Conservation (phyloP, 345 rosid species). For the Melastoma malabathricum region DNA sequence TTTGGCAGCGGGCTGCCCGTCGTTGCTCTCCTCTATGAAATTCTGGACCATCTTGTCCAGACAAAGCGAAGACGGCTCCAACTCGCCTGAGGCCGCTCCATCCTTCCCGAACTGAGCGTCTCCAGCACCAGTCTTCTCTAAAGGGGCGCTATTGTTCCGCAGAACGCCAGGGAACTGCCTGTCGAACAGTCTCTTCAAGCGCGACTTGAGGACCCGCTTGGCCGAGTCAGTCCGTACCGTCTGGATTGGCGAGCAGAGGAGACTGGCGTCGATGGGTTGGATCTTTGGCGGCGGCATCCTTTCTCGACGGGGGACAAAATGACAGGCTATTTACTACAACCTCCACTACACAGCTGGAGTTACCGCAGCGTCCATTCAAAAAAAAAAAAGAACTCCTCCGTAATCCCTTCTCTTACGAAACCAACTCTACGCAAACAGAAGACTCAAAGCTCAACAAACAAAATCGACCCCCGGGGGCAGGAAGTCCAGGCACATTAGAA, state of each 20-base stretch:
- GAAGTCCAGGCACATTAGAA: too few relatives aligned
- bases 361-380: too few relatives aligned
- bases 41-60: constrained; percentile 31
- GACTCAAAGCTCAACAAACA: too few relatives aligned
- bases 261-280: constrained; percentile 41
- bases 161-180: background rate
- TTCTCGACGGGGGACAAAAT: too few relatives aligned
- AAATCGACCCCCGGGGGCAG: too few relatives aligned
- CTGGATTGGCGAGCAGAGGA: constrained; percentile 9
- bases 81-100: constrained; percentile 9
- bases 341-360: background rate
- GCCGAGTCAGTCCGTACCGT: constrained; percentile 25
- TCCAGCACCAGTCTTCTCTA: background rate
- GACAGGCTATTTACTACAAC: background rate
- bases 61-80: constrained; percentile 34
- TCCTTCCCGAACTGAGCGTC: background rate
- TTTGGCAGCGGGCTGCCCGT: constrained; percentile 19
- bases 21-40: constrained; percentile 26
- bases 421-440: too few relatives aligned
- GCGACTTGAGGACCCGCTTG: constrained; percentile 53
- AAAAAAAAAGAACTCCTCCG: too few relatives aligned
- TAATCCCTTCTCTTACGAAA: too few relatives aligned
- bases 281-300: constrained; percentile 60
- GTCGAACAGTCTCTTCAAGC: constrained; percentile 30
- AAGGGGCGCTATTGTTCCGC: background rate